Base-by-base conservation (phyloP, 2,329 filamentous ascomycete species). In the Daldinia eschscholtzii region DNA sequence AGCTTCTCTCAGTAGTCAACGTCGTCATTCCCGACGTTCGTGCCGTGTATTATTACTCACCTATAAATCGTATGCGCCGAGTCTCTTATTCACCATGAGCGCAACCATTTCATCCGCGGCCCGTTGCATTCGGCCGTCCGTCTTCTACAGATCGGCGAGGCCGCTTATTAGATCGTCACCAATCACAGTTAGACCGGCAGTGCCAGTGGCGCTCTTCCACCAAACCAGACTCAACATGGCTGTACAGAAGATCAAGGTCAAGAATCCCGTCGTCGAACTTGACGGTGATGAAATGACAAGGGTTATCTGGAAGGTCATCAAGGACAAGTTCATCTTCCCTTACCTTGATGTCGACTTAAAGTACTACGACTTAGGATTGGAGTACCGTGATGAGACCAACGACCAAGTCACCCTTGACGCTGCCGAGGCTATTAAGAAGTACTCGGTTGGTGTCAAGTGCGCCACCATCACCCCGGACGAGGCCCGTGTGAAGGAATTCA, bases 301-400 rank as follows among this genome's bases (percentile, higher is more conserved):
- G 78, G 94, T 99, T 81, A 99, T 99, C 86, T 99, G 96, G 96
- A 87, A 98, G 86, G 91, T 93, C 82, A 99, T 99, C 89, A 98
- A 98, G 89, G 93, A 98, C 85, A 97, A 97, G 88, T 95, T 98
- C 86, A 98, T 98, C 83, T 87, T 91, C 84, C 94, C 94, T 64
- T 98, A 96, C 85, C 91, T 99, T 75, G 94, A 98, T 82, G 90
- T 99, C 81, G 95, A 98, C 83, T 90, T 99, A 79, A 98, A 99
- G 87, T 97, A 97, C 89, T 97, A 97, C 83, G 94, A 97, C 80
- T 84, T 97, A 76, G 96, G 96, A 70, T 89, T 98, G 72, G 90
- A 93, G 81, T 97, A 97, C 88, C 93, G 96, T 80, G 95, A 99
- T 81, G 83, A 97, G 88, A 98, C 96, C 80, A 90, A 97, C 81